Evolutionary conservation across 805 yeast genomes (phyloP), one percentile per base, ranked within the genome.

Genomic region (Clavispora carvajalis): DNA sequence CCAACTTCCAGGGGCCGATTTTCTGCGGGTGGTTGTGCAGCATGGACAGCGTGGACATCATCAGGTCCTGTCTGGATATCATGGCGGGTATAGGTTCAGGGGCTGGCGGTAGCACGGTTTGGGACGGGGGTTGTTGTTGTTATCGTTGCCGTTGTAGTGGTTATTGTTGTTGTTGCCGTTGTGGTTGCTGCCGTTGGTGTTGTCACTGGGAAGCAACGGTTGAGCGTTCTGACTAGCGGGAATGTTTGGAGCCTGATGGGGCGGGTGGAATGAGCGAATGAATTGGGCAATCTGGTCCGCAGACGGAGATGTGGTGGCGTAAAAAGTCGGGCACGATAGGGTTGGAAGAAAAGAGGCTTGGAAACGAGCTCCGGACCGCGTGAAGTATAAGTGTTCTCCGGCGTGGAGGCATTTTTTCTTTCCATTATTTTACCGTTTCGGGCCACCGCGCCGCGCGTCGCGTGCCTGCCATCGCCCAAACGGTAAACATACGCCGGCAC

Each of bases 1-100:
- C 93, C 39, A 85, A 66, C 49, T 75, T 75, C 95, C 95, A 85
- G 12, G 95, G 95, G 1, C 95, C 95, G 18, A 85, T 82, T 44
- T 58, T 68, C 48, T 70, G 69, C 7, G 64, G 81, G 62, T 57
- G 80, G 52, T 55, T 57, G 46, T 63, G 74, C 39, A 65, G 53
- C 15, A 69, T 63, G 17, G 74, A 64, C 51, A 74, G 60, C 33
- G 82, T 73, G 29, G 84, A 77, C 17, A 80, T 74, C 46, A 77
- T 69, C 15, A 84, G 78, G 18, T 76, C 75, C 57, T 76, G 83
- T 63, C 85, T 76, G 28, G 82, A 71, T 8, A 50, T 35, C 54
- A 50, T 50, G 21, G 18, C 26, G 36, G 22, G 18, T 24, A 7
- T 24, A 11, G n/a, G 19, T 24, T 24, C 28, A 24, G 28, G 28